Conservation (phyloP, 1,139 yeast genomes). For the Geotrichum phurueaensis region DNA sequence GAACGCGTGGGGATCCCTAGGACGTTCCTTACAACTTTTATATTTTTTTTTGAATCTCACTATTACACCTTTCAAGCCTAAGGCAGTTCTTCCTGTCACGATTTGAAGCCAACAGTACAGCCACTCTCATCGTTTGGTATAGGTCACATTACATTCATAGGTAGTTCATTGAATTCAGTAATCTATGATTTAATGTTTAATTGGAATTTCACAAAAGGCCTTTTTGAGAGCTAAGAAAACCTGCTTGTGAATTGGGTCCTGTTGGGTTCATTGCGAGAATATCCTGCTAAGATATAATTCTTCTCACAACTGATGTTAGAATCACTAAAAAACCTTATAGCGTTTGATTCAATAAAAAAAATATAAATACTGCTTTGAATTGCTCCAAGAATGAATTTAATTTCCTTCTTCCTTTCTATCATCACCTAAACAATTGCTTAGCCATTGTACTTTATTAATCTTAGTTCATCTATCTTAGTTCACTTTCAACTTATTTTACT, state of each 20-base stretch:
- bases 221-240: not conserved
- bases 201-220: not conserved
- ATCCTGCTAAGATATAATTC: not conserved
- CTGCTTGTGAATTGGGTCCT: not conserved
- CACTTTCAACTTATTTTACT: not conserved
- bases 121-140: too few species aligned
- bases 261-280: not conserved
- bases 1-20: too few species aligned
- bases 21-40: too few species aligned
- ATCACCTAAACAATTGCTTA: not conserved
- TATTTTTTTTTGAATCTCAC: too few species aligned
- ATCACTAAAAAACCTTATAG: not conserved
- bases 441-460: too few species aligned
- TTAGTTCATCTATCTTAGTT: not conserved
- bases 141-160: too few species aligned
- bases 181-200: too few species aligned
- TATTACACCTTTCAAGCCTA: too few species aligned
- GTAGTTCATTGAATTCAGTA: too few species aligned
- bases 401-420: not conserved
- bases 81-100: too few species aligned
- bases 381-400: not conserved
- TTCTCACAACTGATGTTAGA: not conserved
- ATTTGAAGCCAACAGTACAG: too few species aligned
- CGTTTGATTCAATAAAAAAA: not conserved
- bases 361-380: not conserved